Base-by-base conservation (phyloP, 23 red algal genomes). In the Gracilaria caudata region DNA sequence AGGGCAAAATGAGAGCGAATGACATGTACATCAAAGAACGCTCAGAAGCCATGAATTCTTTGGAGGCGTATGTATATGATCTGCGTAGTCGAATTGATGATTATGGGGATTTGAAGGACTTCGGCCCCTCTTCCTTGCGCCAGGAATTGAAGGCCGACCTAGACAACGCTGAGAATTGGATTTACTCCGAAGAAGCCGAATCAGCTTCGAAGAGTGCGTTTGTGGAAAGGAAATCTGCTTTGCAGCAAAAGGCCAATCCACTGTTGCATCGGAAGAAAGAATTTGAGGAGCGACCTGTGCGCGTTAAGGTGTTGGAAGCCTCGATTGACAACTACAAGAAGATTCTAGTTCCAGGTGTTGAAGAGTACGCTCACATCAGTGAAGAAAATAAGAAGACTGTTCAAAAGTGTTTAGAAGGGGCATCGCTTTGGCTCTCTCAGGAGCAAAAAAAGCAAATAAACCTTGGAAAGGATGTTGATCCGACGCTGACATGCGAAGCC, bases 51-150 rank as follows among this genome's bases (percentile, higher is more conserved):
- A 89, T 95, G 85, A 99, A 99, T 70, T 83, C 97, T 35, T 83
- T 99, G 65, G 97, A 99, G 63, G 80, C 93, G 12, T 99, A 95
- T 73, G 97, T 99, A 0, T 99, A 99, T 75, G 97, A 99, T 64
- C 88, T 95, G 90, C 63, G 97, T 24, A 87, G 81, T 84, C 74
- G 92, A 33, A 71, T 99, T 20, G 85, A 86, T 57, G 84, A 74
- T 14, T 92, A 93, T 34, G 51, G 75, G 12, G 87, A 94, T 24
- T 85, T 94, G 77, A 88, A 89, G 26, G 84, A 88, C 24, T 99
- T 93, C 82, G 86, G 79, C 24, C 45, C 80, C 36, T 44, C 40
- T 7, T 59, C 80, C 17, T 25, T 77, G 7, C 91, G 93, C 32
- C 49, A 64, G 28, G 73, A 76, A 28, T 60, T 99, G 25, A 88